A percentile compares a stretch with the other conserved stretches of the same genome.
Evolutionary conservation across 768 basidiomycete genomes (phyloP).

Genomic region (Boletus coccyginus): DNA sequence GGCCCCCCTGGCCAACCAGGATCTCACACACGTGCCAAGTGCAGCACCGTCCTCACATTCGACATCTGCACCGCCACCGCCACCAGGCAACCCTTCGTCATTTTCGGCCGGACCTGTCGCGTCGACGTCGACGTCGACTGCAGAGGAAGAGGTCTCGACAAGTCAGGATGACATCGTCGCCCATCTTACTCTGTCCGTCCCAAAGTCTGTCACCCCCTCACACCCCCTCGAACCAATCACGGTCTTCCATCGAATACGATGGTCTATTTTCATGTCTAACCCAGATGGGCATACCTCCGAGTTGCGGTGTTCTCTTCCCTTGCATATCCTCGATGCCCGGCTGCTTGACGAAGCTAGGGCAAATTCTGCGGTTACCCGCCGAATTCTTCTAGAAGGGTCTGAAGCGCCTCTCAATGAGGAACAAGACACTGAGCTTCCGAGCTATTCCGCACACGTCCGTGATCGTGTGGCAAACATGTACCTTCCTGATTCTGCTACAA

Average conservation of each 20-base stretch:
- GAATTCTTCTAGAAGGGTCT: slow-evolving; percentile 40
- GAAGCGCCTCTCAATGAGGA: slow-evolving; percentile 43
- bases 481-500: slow-evolving; percentile 57
- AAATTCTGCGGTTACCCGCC: slow-evolving; percentile 71
- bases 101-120: slow-evolving; percentile 8
- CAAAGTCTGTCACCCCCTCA: slow-evolving; percentile 61
- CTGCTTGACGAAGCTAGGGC: slow-evolving; percentile 74
- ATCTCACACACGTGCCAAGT: slow-evolving; percentile 15
- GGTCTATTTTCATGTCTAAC: slow-evolving; percentile 79
- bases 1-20: slow-evolving; percentile 1
- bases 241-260: slow-evolving; percentile 76
- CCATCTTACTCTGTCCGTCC: slow-evolving; percentile 58
- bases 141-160: slow-evolving; percentile 21
- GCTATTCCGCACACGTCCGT: slow-evolving; percentile 84
- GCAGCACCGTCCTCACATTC: slow-evolving; percentile 12
- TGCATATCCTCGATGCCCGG: slow-evolving; percentile 75
- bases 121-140: not conserved
- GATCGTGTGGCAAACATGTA: slow-evolving; percentile 86
- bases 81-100: not conserved
- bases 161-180: slow-evolving; percentile 54
- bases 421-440: slow-evolving; percentile 76
- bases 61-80: not conserved
- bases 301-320: slow-evolving; percentile 89
- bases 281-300: slow-evolving; percentile 91
- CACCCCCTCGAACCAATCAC: slow-evolving; percentile 74